phyloP scores from a whole-genome alignment of 306 rosid species.

The Carpinus fangiana region DNA sequence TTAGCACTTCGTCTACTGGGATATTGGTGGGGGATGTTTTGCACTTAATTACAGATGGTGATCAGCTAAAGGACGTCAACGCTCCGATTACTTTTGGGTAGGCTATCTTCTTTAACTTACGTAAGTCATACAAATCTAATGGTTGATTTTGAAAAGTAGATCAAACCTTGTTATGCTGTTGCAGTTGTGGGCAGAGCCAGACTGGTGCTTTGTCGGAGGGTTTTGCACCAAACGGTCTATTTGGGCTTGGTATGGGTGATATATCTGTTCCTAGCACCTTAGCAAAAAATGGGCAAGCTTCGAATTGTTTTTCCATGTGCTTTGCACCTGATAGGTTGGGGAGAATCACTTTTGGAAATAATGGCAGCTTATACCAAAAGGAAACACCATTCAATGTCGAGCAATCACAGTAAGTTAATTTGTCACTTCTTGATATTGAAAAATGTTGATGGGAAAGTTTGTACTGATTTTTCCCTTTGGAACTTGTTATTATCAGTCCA shows the following conservation, averaged over 20 bases:
- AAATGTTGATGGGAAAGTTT: not conserved
- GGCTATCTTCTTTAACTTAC: not conserved
- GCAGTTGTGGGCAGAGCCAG: constrained; percentile 80
- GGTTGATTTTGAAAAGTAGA: not conserved
- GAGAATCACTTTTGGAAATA: constrained; percentile 83
- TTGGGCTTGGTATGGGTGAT: constrained; percentile 76
- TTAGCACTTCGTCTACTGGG: constrained; percentile 68
- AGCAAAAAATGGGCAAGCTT: constrained; percentile 56
- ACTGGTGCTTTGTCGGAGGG: constrained; percentile 61
- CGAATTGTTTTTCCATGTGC: constrained; percentile 91
- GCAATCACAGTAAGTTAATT: constrained; percentile 56
- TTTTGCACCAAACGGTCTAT: constrained; percentile 80
- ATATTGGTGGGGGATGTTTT: constrained; percentile 74
- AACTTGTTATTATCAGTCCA: constrained; percentile 47
- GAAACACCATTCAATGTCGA: constrained; percentile 67
- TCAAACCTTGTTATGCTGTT: constrained; percentile 13
- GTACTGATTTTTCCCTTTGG: constrained; percentile 25
- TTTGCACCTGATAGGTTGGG: constrained; percentile 63
- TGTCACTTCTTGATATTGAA: not conserved
- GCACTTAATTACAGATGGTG: constrained; percentile 66
- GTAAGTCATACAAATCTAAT: too few relatives aligned
- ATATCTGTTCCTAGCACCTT: constrained; percentile 78
- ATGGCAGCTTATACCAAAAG: constrained; percentile 54
- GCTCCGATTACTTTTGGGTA: constrained; percentile 76
- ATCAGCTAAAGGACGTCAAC: constrained; percentile 25